Evolutionary conservation across 495 filamentous ascomycete genomes (phyloP).

Genomic region (Penicillium argentinense): DNA sequence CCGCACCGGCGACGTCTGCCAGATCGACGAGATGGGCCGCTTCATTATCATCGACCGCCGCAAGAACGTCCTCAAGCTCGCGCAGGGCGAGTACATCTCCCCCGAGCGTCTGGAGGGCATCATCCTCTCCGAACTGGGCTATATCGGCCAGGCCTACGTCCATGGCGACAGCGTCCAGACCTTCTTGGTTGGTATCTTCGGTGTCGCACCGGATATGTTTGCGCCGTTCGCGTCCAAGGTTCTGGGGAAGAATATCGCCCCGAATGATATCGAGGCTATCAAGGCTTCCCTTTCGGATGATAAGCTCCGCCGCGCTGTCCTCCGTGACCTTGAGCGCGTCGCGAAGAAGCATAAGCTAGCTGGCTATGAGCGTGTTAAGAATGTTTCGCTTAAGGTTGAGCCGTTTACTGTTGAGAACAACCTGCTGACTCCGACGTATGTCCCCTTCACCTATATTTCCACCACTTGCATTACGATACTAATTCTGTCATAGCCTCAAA

Average conservation of each 20-base stretch:
- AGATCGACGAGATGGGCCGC: constrained; percentile 79
- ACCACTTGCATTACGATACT: constrained; percentile 28
- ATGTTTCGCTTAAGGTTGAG: constrained; percentile 73
- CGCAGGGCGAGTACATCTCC: constrained; percentile 97
- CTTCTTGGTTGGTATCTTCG: constrained; percentile 83
- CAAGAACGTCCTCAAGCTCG: constrained; percentile 97
- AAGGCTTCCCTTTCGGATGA: constrained; percentile 63
- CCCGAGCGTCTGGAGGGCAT: constrained; percentile 97
- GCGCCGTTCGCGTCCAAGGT: constrained; percentile 75
- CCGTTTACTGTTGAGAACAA: constrained; percentile 95
- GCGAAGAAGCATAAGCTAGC: constrained; percentile 86
- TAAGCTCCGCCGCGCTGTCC: constrained; percentile 68
- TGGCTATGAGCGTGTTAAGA: constrained; percentile 80
- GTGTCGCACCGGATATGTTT: constrained; percentile 78
- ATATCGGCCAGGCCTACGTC: constrained; percentile 79
- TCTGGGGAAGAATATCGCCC: constrained; percentile 61
- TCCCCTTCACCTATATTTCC: constrained; percentile 20
- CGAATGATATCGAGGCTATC: constrained; percentile 64
- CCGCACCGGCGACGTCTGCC: constrained; percentile 87
- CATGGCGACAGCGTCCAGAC: constrained; percentile 88
- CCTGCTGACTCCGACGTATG: constrained; percentile 93
- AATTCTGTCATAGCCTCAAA: constrained; percentile 67
- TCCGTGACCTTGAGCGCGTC: constrained; percentile 78
- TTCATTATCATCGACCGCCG: constrained; percentile 93
- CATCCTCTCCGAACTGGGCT: constrained; percentile 74